Evolutionary conservation across 1,284 basidiomycete species (phyloP).

Genomic region (Cystobasidium pallidum): DNA sequence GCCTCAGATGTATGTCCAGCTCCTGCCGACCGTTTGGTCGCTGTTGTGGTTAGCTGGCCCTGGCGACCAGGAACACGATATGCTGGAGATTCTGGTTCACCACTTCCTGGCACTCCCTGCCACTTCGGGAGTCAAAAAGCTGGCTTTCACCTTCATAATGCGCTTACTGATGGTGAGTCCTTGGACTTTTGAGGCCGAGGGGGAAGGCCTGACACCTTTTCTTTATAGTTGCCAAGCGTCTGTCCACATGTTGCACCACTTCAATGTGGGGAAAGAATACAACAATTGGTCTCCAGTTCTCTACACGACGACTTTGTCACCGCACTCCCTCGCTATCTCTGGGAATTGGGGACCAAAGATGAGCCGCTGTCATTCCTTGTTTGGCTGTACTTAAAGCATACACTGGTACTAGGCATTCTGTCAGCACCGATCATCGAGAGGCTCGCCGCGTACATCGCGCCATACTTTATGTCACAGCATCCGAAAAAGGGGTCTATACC

Average conservation of each 20-base stretch:
- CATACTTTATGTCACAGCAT: constrained; percentile 28
- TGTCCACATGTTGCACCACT: neutral
- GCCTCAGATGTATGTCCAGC: constrained; percentile 66
- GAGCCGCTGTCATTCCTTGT: constrained; percentile 46
- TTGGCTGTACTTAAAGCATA: neutral
- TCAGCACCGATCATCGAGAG: neutral
- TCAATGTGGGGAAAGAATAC: neutral
- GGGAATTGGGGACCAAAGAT: constrained; percentile 74
- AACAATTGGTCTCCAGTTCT: neutral
- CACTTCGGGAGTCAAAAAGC: constrained; percentile 35
- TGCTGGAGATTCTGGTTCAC: constrained; percentile 17
- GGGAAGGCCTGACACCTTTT: neutral
- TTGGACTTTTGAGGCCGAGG: neutral
- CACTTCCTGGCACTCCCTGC: constrained; percentile 20
- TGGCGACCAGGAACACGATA: neutral
- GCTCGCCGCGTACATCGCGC: constrained; percentile 11
- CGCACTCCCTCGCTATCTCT: constrained; percentile 74
- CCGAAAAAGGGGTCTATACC: neutral
- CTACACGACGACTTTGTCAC: constrained; percentile 65
- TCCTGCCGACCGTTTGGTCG: constrained; percentile 83
- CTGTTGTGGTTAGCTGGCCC: constrained; percentile 60
- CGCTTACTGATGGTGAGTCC: constrained; percentile 65
- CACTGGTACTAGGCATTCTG: neutral
- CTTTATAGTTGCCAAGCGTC: constrained; percentile 3
- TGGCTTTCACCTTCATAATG: constrained; percentile 44